Conservation (phyloP, 768 basidiomycete genomes). For the Favolaschia claudopus region DNA sequence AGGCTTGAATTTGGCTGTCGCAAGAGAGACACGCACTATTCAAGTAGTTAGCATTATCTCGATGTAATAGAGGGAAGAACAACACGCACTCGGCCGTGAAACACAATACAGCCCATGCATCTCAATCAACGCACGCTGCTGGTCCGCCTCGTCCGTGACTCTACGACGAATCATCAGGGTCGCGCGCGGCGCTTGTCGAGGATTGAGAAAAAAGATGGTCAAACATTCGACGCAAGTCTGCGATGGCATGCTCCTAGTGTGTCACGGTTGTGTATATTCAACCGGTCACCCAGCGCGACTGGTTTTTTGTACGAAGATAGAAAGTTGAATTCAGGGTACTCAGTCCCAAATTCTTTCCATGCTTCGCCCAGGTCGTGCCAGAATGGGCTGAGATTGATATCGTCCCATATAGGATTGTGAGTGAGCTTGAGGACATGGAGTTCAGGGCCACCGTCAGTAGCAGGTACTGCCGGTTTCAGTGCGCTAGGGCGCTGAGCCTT, state of each 20-base stretch:
- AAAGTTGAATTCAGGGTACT: neutral
- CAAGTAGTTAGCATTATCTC: no score
- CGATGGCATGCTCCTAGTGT: neutral
- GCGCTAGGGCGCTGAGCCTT: conserved; percentile 1
- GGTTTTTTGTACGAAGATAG: conserved; percentile 3
- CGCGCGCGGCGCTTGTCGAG: no score
- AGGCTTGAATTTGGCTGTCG: no score
- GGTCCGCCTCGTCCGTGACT: no score
- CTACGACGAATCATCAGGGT: no score
- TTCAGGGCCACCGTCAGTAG: neutral
- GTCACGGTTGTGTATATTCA: neutral
- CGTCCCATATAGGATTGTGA: no score
- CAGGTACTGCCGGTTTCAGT: neutral
- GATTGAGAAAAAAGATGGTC: conserved; percentile 1
- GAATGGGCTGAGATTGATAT: neutral
- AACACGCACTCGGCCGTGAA: no score
- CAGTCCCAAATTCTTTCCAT: neutral
- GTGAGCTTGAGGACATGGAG: conserved; percentile 12
- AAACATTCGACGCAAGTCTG: neutral
- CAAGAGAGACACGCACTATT: no score
- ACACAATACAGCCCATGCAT: no score
- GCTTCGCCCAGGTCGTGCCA: neutral
- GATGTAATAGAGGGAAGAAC: no score
- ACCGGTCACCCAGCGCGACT: no score
- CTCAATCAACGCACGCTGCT: no score